Evolutionary conservation across 805 yeast species (phyloP).

Genomic region (Wickerhamiella azyma): DNA sequence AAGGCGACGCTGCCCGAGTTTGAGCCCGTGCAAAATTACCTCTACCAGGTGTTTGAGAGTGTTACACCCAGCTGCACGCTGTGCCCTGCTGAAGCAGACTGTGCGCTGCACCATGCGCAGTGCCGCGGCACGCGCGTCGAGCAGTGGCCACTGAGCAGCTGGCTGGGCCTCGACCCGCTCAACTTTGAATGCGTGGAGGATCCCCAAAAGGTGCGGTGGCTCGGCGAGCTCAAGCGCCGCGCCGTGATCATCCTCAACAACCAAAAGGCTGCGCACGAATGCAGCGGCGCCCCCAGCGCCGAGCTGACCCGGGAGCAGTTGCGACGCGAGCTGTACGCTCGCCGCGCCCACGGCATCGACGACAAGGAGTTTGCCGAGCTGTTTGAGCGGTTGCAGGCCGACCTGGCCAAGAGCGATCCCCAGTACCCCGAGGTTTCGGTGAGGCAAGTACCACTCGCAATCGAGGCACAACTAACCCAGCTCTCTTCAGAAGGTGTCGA

Average conservation of each 20-base stretch:
- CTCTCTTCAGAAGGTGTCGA: slow-evolving; percentile 11
- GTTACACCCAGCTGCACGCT: slow-evolving; percentile 51
- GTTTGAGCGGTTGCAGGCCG: slow-evolving; percentile 37
- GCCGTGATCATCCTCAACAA: slow-evolving; percentile 52
- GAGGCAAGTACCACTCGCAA: slow-evolving; percentile 46
- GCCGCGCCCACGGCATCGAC: slow-evolving; percentile 17
- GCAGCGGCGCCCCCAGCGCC: slow-evolving; percentile 28
- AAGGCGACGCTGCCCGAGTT: slow-evolving; percentile 4
- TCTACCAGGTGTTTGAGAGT: slow-evolving; percentile 28
- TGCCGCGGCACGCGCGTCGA: slow-evolving; percentile 59
- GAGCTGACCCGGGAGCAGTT: slow-evolving; percentile 26
- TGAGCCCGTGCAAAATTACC: neutral
- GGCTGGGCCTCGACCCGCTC: slow-evolving; percentile 41
- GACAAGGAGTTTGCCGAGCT: slow-evolving; percentile 59
- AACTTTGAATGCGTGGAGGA: slow-evolving; percentile 62
- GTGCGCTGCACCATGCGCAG: slow-evolving; percentile 48
- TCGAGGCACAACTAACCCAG: slow-evolving; percentile 9
- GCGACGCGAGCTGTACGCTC: slow-evolving; percentile 13
- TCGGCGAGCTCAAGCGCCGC: slow-evolving; percentile 50
- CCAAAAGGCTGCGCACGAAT: slow-evolving; percentile 48
- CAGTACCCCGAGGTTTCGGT: slow-evolving; percentile 31
- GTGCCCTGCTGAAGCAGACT: slow-evolving; percentile 77
- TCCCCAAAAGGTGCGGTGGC: slow-evolving; percentile 51
- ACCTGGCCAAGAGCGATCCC: slow-evolving; percentile 40
- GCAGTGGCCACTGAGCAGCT: slow-evolving; percentile 38